Evolutionary conservation across 805 yeast species (phyloP), one percentile per base, ranked within the genome.

Genomic region (Yarrowia osloensis): DNA sequence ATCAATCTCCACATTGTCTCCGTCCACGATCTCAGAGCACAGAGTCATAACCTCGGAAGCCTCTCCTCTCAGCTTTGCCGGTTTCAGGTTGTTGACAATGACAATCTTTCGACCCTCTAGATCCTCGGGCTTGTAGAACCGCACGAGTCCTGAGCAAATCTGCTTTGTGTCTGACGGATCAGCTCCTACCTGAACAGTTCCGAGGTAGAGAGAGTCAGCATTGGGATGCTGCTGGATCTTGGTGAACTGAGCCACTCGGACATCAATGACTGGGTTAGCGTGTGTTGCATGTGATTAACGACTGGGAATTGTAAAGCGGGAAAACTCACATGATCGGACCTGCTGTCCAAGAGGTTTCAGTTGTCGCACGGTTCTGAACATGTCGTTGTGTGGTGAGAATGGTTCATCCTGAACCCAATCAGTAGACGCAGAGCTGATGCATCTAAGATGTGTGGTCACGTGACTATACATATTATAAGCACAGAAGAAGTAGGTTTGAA

Each of bases 1-100:
- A 44, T 61, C 66, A 9, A 44, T 31, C 22, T 44, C 33, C 15
- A 39, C 33, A 19, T 57, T 19, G 17, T 39, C 63, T 3, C 49
- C 49, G 12, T 61, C 66, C 4, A 22, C 54, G 22, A 33, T 26
- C 54, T 61, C 66, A 11, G 66, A 31, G 22, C 54, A 44, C 17
- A 61, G 24, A 21, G 54, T 24, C 66, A 61, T 61, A 13, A 61
- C 66, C 44, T 61, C 66, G 13, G 66, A 61, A 1, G 31, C 44
- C 7, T 44, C 66, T 44, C 66, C 66, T 44, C 66, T 11, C 22
- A 61, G 66, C 33, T 61, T 61, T 22, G 66, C 54, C 2, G 66
- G 66, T 33, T 61, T 61, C 15, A 61, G 29, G 11, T 61, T 61
- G 44, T 44, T 61, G 22, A 61, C 66, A 24, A 61, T n/a, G 24